phyloP scores from a whole-genome alignment of 169 alveolate species.

The Babesia divergens region DNA sequence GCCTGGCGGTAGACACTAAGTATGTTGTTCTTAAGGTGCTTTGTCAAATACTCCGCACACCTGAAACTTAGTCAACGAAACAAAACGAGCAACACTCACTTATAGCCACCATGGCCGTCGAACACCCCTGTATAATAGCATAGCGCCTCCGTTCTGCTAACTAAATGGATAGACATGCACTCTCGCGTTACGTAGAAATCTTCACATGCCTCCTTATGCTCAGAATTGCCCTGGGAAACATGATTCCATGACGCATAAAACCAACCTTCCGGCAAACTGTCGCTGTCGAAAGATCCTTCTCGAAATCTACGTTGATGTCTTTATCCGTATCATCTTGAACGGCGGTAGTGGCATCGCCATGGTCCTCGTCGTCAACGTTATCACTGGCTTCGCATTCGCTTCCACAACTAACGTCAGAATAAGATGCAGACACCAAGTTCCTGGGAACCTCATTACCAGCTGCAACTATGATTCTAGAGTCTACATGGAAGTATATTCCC shows the following conservation, averaged over 20 bases:
- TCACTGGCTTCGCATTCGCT: background rate
- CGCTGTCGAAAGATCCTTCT: slow-evolving; percentile 70
- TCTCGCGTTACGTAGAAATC: slow-evolving; percentile 72
- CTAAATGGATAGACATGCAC: slow-evolving; percentile 70
- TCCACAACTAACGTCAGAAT: background rate
- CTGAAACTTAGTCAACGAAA: slow-evolving; percentile 9
- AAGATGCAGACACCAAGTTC: slow-evolving; percentile 1
- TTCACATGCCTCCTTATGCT: slow-evolving; percentile 66
- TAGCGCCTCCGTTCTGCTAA: slow-evolving; percentile 71
- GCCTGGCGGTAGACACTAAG: slow-evolving; percentile 75
- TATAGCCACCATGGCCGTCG: slow-evolving; percentile 82
- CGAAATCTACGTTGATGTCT: slow-evolving; percentile 67
- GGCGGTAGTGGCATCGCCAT: background rate
- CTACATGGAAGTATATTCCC: slow-evolving; percentile 64
- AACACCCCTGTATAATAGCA: slow-evolving; percentile 80
- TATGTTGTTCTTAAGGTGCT: slow-evolving; percentile 77
- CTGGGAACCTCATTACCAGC: background rate
- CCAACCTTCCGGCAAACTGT: slow-evolving; percentile 62
- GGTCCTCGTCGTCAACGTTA: background rate
- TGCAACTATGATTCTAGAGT: slow-evolving; percentile 29
- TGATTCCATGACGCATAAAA: background rate
- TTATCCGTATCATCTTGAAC: slow-evolving; percentile 4
- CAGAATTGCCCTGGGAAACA: slow-evolving; percentile 29
- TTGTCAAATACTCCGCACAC: slow-evolving; percentile 76
- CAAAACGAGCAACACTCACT: slow-evolving; percentile 22